Conservation (phyloP, 2,329 filamentous ascomycete species). For the Hymenoscyphus albidus region DNA sequence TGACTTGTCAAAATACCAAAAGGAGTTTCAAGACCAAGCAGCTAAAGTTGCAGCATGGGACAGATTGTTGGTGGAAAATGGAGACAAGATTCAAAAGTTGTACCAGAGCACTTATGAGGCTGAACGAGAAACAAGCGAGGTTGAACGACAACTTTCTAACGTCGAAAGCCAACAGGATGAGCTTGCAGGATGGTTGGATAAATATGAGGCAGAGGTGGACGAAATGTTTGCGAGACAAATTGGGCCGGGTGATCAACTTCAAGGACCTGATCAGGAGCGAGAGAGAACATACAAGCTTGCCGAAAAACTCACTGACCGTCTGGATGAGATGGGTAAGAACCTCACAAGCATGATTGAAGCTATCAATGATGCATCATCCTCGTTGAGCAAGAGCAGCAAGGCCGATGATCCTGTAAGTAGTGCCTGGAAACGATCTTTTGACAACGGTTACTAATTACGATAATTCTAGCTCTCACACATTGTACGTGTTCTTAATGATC, state of each 20-base stretch:
- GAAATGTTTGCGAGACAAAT: conserved; percentile 78
- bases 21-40: conserved; percentile 90
- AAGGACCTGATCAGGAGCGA: conserved; percentile 90
- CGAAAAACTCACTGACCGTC: conserved; percentile 83
- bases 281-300: conserved; percentile 95
- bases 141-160: conserved; percentile 82
- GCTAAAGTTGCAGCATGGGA: conserved; percentile 85
- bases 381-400: conserved; percentile 83
- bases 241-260: conserved; percentile 69
- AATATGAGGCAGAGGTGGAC: conserved; percentile 89
- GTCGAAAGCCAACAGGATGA: conserved; percentile 95
- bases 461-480: conserved; percentile 76
- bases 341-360: conserved; percentile 96
- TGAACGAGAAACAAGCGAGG: conserved; percentile 86
- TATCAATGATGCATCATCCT: conserved; percentile 89
- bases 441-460: conserved; percentile 17
- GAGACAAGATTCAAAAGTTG: conserved; percentile 89
- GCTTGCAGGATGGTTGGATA: conserved; percentile 79
- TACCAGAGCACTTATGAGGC: conserved; percentile 92
- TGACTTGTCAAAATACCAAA: conserved; percentile 92
- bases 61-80: conserved; percentile 85
- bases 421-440: conserved; percentile 18
- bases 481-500: conserved; percentile 88
- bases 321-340: conserved; percentile 92
- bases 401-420: conserved; percentile 76